These are phyloP conservation scores for Sporormia fimetaria DNA, from an alignment of 495 filamentous ascomycete genomes.

Conservation along the genomic window DNA sequence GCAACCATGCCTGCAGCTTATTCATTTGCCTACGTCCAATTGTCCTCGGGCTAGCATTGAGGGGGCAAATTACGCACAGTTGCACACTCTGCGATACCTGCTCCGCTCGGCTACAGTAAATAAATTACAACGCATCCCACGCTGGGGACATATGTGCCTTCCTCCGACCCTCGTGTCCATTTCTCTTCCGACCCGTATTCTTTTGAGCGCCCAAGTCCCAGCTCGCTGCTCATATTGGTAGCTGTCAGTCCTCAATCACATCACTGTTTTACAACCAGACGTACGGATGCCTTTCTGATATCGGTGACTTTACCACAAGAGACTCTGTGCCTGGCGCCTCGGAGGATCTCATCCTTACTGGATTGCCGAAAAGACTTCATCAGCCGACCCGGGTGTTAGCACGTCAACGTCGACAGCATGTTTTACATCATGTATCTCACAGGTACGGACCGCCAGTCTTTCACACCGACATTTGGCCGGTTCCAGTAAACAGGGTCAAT, in stretches of 20 bases:
- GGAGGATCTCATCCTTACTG: no score
- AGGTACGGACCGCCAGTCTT: conserved; percentile 50
- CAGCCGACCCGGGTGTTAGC: no score
- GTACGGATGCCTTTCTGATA: conserved; percentile 18
- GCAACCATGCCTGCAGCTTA: conserved; percentile 30
- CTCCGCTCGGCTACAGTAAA: conserved; percentile 24
- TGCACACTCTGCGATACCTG: conserved; percentile 27
- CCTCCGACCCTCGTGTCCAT: conserved; percentile 25
- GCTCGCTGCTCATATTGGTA: conserved; percentile 28
- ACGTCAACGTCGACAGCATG: conserved; percentile 34
- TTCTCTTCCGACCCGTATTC: no score
- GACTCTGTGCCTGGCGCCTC: conserved; percentile 22
- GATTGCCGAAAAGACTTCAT: no score
- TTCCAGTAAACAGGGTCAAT: conserved; percentile 9
- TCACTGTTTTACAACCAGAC: conserved; percentile 25
- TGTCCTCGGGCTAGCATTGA: conserved; percentile 13
- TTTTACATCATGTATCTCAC: conserved; percentile 61
- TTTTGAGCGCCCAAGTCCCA: conserved; percentile 17
- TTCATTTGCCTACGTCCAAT: conserved; percentile 27
- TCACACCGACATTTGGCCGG: conserved; percentile 3
- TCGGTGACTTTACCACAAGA: conserved; percentile 21
- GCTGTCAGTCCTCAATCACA: conserved; percentile 25
- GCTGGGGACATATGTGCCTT: conserved; percentile 18
- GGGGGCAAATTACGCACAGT: conserved; percentile 19
- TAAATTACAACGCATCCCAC: conserved; percentile 27